Conservation (phyloP, 345 rosid genomes). For the Aquilaria malaccensis region DNA sequence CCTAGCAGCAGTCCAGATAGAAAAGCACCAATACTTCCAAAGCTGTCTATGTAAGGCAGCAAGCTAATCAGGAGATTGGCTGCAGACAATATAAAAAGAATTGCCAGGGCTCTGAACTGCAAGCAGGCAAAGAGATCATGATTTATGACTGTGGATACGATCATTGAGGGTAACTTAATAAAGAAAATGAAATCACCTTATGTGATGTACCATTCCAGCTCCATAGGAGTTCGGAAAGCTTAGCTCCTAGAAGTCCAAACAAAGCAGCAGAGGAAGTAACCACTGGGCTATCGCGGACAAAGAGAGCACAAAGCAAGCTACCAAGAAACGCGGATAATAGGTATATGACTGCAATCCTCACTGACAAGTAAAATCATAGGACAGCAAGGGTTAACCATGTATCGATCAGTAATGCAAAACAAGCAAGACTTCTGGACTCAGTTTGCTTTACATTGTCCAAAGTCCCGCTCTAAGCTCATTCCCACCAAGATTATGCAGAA, state of each 20-base stretch:
- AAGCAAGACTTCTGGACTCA: constrained; percentile 1
- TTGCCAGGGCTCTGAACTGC: constrained; percentile 59
- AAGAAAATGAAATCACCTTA: constrained; percentile 42
- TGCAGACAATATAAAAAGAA: constrained; percentile 32
- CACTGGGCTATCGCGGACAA: constrained; percentile 56
- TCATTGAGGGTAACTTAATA: too few species aligned
- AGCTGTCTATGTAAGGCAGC: constrained; percentile 66
- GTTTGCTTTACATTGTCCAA: constrained; percentile 52
- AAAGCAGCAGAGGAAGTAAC: constrained; percentile 60
- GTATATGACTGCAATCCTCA: constrained; percentile 67
- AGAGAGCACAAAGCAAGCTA: constrained; percentile 53
- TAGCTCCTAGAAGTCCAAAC: constrained; percentile 78
- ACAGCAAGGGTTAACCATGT: constrained; percentile 3
- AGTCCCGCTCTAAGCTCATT: constrained; percentile 74
- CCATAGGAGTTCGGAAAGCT: constrained; percentile 52
- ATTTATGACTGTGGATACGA: too few species aligned
- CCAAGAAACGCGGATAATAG: constrained; percentile 55
- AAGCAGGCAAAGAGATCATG: constrained; percentile 19
- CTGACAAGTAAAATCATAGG: constrained; percentile 30
- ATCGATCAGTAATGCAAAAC: neutral
- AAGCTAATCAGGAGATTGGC: constrained; percentile 62
- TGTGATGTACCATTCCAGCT: constrained; percentile 60
- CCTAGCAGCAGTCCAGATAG: constrained; percentile 76
- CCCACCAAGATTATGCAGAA: constrained; percentile 54
- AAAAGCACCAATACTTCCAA: constrained; percentile 72